Base-by-base conservation (phyloP, 129 eudicot species). In the Flaveria linearis region DNA sequence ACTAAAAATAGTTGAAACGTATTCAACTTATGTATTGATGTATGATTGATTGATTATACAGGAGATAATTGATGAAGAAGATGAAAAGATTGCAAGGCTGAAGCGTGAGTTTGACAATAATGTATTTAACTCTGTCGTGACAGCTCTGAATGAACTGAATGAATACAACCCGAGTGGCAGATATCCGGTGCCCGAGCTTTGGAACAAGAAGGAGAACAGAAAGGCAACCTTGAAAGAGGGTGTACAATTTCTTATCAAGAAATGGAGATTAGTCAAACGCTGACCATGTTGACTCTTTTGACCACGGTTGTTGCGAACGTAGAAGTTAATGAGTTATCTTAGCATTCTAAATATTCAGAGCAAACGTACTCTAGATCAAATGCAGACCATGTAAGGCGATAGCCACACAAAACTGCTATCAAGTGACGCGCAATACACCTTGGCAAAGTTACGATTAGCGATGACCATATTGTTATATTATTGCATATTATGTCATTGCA, bases 101-200 rank as follows among this genome's bases (percentile, higher is more conserved):
- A 83, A 71, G 82, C 51, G 8, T 8, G 83, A 57, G 26, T 66
- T n/a, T 20, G 84, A 76, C 22, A 70, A 71, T 17, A 80, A 51
- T 25, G 72, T 77, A 11, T 77, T 39, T 33, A 22, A 78, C 45
- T 77, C 84, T 6, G 88, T 86, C 5, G 80, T 82, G 47, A 77
- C 76, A 9, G 84, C 90, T 64, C 43, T 83, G 60, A 76, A 23
- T 1, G 90, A 86, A 77, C 16, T 86, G 56, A 80, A 86, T 57
- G 77, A 77, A 25, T 86, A 83, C 68, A 86, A 86, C 61, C 87
- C 87, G 20, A 83, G 87, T 67, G 90, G 87, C 49, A 77, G 90
- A 45, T 86, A 86, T 78, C 85, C 85, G 0, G 18, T 86, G 49
- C 23, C 79, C 0, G 87, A 86, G 81, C 84, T 86, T n/a, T 86